Percentiles rank a stretch among this genome's conserved stretches.
phyloP scores from a whole-genome alignment of 345 rosid species.

The Ceriops decandra region DNA sequence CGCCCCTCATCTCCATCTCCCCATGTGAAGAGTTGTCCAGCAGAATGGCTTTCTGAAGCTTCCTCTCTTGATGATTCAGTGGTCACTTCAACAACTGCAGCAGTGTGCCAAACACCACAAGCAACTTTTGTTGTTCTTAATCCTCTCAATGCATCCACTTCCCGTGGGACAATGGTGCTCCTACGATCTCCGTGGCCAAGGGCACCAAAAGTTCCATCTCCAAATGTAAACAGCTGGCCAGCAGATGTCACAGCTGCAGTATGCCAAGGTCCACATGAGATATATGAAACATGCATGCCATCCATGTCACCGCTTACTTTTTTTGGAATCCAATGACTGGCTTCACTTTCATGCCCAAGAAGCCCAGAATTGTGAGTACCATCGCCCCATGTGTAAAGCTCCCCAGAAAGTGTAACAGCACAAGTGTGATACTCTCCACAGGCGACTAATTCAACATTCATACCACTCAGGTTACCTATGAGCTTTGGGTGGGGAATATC shows the following conservation, averaged over 20 bases:
- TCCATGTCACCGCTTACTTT: constrained; percentile 58
- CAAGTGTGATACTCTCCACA: constrained; percentile 89
- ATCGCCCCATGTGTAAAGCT: constrained; percentile 93
- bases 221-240: constrained; percentile 83
- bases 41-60: constrained; percentile 30
- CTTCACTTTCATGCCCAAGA: constrained; percentile 80
- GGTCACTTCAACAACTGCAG: constrained; percentile 60
- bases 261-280: constrained; percentile 93
- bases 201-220: constrained; percentile 92
- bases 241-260: constrained; percentile 67
- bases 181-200: constrained; percentile 77
- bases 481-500: constrained; percentile 61
- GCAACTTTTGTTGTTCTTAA: constrained; percentile 53
- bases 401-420: constrained; percentile 70
- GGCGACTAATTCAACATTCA: constrained; percentile 62
- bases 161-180: constrained; percentile 59
- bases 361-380: constrained; percentile 58
- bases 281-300: constrained; percentile 43
- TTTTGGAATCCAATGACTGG: constrained; percentile 76
- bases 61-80: constrained; percentile 42
- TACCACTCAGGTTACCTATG: constrained; percentile 54
- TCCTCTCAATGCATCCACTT: constrained; percentile 65
- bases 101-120: constrained; percentile 97
- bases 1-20: constrained; percentile 72
- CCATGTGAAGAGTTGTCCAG: constrained; percentile 73